Conservation (phyloP, 768 basidiomycete genomes). For the Boletus fagicola region DNA sequence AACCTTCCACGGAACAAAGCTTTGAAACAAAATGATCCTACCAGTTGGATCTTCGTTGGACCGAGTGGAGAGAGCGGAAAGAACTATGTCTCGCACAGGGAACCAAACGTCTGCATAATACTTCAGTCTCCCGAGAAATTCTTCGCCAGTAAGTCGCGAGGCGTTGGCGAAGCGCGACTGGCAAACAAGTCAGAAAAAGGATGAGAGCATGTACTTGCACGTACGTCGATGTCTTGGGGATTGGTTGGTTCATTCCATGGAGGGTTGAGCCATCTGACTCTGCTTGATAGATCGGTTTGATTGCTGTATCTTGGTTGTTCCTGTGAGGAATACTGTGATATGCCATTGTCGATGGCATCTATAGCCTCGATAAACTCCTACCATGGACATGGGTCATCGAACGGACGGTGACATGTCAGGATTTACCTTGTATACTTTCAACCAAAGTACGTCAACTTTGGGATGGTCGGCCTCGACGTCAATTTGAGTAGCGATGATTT, state of each 20-base stretch:
- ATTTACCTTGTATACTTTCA: constrained; percentile 82
- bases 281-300: constrained; percentile 79
- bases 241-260: constrained; percentile 84
- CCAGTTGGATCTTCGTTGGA: constrained; percentile 63
- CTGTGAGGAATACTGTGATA: constrained; percentile 73
- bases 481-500: constrained; percentile 69
- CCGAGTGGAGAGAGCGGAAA: constrained; percentile 57
- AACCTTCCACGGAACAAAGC: constrained; percentile 91
- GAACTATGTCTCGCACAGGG: constrained; percentile 81
- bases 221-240: constrained; percentile 68
- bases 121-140: constrained; percentile 76
- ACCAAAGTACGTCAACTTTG: constrained; percentile 73
- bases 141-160: constrained; percentile 77
- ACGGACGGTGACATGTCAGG: background rate
- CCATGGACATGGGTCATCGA: constrained; percentile 3
- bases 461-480: constrained; percentile 52
- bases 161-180: constrained; percentile 77
- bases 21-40: constrained; percentile 74
- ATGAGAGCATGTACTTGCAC: constrained; percentile 26
- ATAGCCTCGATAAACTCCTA: constrained; percentile 94
- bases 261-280: constrained; percentile 84
- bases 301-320: constrained; percentile 68
- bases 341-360: constrained; percentile 94
- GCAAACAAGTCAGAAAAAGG: constrained; percentile 7
- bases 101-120: constrained; percentile 91